These are phyloP conservation scores for Naumovozyma baii DNA, from an alignment of 805 yeast species.

Conservation along the genomic window DNA sequence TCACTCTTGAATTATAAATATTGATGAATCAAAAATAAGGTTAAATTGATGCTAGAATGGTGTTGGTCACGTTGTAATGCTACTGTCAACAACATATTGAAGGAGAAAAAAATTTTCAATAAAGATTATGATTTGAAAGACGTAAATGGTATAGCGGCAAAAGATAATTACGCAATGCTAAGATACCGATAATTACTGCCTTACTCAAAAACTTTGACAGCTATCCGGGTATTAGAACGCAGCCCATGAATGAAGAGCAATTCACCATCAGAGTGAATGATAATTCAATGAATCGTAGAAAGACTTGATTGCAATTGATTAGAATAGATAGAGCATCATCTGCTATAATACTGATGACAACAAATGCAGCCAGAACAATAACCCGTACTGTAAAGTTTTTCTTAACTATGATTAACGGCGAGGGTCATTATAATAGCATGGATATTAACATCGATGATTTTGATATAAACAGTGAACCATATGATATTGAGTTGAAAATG, in stretches of 20 bases:
- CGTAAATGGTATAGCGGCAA: constrained; percentile 24
- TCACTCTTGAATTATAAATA: constrained; percentile 27
- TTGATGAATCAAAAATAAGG: constrained; percentile 13
- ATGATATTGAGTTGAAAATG: constrained; percentile 8
- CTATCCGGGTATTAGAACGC: constrained; percentile 36
- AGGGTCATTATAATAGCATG: not conserved
- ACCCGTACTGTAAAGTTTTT: too few species aligned
- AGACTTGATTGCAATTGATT: constrained; percentile 16
- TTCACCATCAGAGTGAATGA: constrained; percentile 24
- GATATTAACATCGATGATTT: constrained; percentile 3
- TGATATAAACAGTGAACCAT: constrained; percentile 2
- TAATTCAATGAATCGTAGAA: constrained; percentile 18
- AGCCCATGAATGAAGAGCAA: constrained; percentile 30
- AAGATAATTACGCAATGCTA: constrained; percentile 32
- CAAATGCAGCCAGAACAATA: not conserved
- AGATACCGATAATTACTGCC: constrained; percentile 31
- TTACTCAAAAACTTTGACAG: constrained; percentile 36
- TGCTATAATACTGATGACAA: not conserved
- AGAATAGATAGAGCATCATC: not conserved
- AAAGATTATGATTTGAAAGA: constrained; percentile 23
- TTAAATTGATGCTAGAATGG: constrained; percentile 26
- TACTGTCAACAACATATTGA: constrained; percentile 27
- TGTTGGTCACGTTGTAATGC: constrained; percentile 23
- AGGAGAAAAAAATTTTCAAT: constrained; percentile 27
- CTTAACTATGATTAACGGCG: constrained; percentile 1